Evolutionary conservation across 2,329 filamentous ascomycete species (phyloP), one percentile per base, ranked within the genome.

Genomic region (Parastagonospora avenae): DNA sequence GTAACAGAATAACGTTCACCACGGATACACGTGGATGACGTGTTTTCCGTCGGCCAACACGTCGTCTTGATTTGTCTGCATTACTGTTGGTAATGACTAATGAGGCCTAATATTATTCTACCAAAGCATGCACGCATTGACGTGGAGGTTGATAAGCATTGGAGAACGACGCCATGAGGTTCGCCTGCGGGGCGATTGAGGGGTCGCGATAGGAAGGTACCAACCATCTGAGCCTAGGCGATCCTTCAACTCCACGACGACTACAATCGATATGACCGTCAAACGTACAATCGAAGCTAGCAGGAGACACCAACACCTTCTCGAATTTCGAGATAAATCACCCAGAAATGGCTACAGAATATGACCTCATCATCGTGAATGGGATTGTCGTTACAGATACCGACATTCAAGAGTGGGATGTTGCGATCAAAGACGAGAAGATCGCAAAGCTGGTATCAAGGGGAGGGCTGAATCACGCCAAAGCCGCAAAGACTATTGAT

Each of bases 381-480:
- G 76, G 76, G 2, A 43, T 78, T 3, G 73, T 77, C 0, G 74
- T 78, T 29, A 76, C 76, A 0, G 73, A 74, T 31, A 62, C 70
- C 1, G 68, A 75, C 9, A 64, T 71, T 28, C 63, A 64, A 39
- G 69, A 76, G 44, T 72, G 63, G 52, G 76, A 79, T 62, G 70
- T 79, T 39, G 76, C 68, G n/a, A 65, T 78, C 45, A 76, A 76
- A 52, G 67, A 72, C 59, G 75, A 73, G 12, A 77, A 74, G 59
- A 74, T 79, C 43, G 66, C 63, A 11, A 64, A 65, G 15, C 48
- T 77, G 9, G 66, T 66, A 11, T 51, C 63, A 14, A 68, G 66
- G 55, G 74, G 73, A 8, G 48, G 47, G 4, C 55, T 78, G 10
- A 54, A 57, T 14, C 55, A 64, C 54, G 62, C 54, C 4, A 63